These are phyloP conservation scores for Nothophaeocryptopus gaeumannii DNA, from an alignment of 2,329 filamentous ascomycete species.

Conservation along the genomic window DNA sequence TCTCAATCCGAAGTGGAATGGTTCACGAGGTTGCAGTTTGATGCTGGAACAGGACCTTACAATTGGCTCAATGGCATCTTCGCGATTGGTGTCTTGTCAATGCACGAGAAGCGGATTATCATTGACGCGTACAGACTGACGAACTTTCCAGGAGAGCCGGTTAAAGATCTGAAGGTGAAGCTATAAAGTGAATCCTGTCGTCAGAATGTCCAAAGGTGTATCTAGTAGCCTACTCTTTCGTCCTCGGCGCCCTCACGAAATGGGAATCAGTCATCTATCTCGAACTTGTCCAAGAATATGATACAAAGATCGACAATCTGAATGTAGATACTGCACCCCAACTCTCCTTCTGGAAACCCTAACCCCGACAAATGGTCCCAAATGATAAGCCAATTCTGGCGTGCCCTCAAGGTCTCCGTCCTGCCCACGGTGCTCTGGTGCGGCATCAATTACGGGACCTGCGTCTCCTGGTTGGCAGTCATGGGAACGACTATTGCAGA, in stretches of 20 bases:
- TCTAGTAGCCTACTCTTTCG: slow-evolving; percentile 15
- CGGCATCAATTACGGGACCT: too few species aligned
- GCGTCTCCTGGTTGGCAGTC: too few species aligned
- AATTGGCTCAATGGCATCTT: slow-evolving; percentile 27
- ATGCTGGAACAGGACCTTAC: slow-evolving; percentile 21
- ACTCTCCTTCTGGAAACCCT: slow-evolving; percentile 53
- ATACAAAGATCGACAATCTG: slow-evolving; percentile 10
- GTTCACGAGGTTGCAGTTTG: slow-evolving; percentile 27
- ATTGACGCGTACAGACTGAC: slow-evolving; percentile 28
- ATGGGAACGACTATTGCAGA: too few species aligned
- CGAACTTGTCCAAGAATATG: slow-evolving; percentile 10
- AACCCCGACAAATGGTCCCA: slow-evolving; percentile 26
- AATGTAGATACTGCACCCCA: slow-evolving; percentile 21
- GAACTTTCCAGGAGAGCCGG: slow-evolving; percentile 19
- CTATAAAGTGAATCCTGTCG: not conserved
- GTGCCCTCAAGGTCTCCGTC: slow-evolving; percentile 1
- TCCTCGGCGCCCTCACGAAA: slow-evolving; percentile 23
- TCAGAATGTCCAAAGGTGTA: not conserved
- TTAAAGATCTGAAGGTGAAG: slow-evolving; percentile 1
- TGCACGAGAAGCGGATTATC: slow-evolving; percentile 23
- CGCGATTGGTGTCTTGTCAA: slow-evolving; percentile 24
- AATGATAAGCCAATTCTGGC: slow-evolving; percentile 5
- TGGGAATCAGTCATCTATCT: slow-evolving; percentile 20
- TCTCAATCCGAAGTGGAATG: slow-evolving; percentile 25
- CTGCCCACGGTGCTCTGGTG: too few species aligned